Evolutionary conservation across 768 basidiomycete species (phyloP).

Genomic region (Amanita pallidorosea): DNA sequence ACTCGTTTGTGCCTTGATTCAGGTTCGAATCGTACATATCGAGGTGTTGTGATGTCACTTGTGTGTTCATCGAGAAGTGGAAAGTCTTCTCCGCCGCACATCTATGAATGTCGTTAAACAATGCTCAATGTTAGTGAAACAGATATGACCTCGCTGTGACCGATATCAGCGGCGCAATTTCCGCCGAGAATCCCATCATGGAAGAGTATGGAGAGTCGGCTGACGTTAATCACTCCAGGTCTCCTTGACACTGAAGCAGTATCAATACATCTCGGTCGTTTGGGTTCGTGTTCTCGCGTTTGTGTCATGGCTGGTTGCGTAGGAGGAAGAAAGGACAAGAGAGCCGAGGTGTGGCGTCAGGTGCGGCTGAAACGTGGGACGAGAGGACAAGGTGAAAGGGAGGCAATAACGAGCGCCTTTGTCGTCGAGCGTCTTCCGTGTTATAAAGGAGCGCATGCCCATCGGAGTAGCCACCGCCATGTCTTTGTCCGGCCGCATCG

Average conservation of each 20-base stretch:
- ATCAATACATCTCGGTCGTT: background rate
- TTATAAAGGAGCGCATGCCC: constrained; percentile 1
- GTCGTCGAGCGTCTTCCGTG: background rate
- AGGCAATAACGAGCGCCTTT: constrained; percentile 1
- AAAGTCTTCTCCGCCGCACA: background rate
- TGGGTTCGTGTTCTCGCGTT: background rate
- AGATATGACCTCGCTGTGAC: background rate
- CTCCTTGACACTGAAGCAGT: background rate
- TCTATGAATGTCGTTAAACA: background rate
- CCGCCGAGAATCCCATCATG: background rate
- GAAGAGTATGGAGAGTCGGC: background rate
- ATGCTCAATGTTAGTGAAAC: background rate
- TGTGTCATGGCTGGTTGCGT: background rate
- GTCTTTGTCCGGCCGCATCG: constrained; percentile 4
- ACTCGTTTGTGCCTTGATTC: background rate
- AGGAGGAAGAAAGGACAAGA: background rate
- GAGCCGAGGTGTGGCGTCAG: background rate
- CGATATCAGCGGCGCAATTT: background rate
- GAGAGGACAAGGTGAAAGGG: background rate
- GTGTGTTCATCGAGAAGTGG: background rate
- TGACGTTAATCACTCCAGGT: background rate
- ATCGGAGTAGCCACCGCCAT: background rate
- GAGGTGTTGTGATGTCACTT: background rate
- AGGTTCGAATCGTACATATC: background rate
- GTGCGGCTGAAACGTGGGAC: background rate